Base-by-base conservation (phyloP, 2,329 filamentous ascomycete genomes). In the Xylaria polymorpha region DNA sequence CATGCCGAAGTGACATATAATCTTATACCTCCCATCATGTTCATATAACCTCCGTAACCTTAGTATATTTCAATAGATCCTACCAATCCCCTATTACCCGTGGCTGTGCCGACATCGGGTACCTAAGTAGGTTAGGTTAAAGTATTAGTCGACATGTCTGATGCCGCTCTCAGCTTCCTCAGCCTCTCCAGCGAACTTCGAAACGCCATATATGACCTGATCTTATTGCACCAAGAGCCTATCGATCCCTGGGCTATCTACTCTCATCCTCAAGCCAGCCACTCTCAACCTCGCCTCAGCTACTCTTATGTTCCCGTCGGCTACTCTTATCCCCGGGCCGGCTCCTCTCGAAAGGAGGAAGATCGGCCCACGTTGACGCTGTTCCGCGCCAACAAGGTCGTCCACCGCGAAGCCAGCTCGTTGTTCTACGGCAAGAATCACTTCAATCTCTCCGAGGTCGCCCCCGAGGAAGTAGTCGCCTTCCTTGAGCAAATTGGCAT, bases 341-440 rank as follows among this genome's bases (percentile, higher is more conserved):
- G 2, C 25, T 29, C 3, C 25, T 4, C 25, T 29, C 25, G 25
- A 29, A 29, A 29, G 3, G 35, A 37, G 35, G 35, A 37, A 29
- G 25, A 29, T 29, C 3, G 10, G 35, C 37, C 18, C 20, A 57
- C 37, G 4, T n/a, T 20, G 14, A 35, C 20, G 20, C 35, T 57
- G 35, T 10, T 57, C 10, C n/a, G 32, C 12, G 37, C 20, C 18
- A 41, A 18, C 20, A 43, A 41, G 20, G n/a, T 10, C 20, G 4
- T 57, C 20, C 37, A 57, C n/a, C 32, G n/a, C n/a, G 55, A 57
- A 57, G 55, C 55, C 55, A 25, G 35, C 20, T 57, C 37, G 5
- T 6, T 57, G 4, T 57, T 57, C 3, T 57, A 57, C n/a, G 3
- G 55, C 37, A 29, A 0, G 37, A 57, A 57, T 41, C 14, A 12